Percentiles rank a stretch among this genome's conserved stretches.
Conservation (phyloP, 768 basidiomycete genomes). For the Podaxis pistillaris region DNA sequence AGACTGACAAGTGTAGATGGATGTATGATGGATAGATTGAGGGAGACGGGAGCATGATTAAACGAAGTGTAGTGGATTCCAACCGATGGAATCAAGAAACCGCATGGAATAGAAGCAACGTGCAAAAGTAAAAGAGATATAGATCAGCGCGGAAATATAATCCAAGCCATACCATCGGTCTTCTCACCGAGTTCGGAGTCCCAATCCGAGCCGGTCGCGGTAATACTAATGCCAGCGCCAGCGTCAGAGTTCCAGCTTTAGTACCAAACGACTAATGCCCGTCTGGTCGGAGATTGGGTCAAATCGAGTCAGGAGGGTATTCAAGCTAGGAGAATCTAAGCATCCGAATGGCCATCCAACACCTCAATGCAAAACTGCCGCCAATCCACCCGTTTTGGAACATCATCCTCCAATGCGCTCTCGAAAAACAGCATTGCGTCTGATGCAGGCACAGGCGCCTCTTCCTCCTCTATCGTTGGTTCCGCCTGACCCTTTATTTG, state of each 20-base stretch:
- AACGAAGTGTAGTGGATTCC: not conserved
- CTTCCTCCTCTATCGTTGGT: constrained; percentile 40
- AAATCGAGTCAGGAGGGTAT: too few species aligned
- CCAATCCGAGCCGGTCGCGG: not conserved
- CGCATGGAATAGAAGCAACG: not conserved
- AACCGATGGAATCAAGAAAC: not conserved
- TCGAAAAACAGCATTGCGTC: constrained; percentile 23
- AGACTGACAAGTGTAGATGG: not conserved
- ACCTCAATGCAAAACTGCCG: constrained; percentile 55
- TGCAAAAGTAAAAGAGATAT: not conserved
- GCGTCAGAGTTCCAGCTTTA: not conserved
- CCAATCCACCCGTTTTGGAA: constrained; percentile 48
- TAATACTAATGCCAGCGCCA: not conserved
- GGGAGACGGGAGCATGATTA: not conserved
- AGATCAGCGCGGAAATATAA: not conserved
- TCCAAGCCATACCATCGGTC: not conserved
- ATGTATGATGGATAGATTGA: not conserved
- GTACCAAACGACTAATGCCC: not conserved
- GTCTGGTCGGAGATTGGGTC: not conserved
- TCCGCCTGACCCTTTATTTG: constrained; percentile 25
- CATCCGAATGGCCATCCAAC: constrained; percentile 18
- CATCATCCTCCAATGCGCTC: constrained; percentile 27
- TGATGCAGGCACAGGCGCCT: constrained; percentile 25
- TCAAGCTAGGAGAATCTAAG: not conserved
- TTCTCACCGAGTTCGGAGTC: not conserved